phyloP scores from a whole-genome alignment of 176 grass and related monocot species.

The Hordeum marinum region DNA sequence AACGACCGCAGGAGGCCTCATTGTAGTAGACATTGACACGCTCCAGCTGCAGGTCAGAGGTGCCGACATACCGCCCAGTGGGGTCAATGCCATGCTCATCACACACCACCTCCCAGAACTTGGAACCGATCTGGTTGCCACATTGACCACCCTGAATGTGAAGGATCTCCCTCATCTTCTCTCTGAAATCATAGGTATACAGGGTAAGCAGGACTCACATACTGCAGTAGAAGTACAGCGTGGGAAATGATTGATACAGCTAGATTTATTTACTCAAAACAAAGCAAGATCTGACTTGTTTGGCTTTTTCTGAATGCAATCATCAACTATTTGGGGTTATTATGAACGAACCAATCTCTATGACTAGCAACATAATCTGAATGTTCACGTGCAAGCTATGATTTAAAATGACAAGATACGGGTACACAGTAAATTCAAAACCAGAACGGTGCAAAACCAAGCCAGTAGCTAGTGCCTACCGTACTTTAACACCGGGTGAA shows the following conservation, averaged over 20 bases:
- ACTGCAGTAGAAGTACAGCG: not conserved
- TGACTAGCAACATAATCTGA: too few species aligned
- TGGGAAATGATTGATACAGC: not conserved
- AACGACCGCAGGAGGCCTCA: constrained; percentile 62
- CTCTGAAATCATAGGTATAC: not conserved
- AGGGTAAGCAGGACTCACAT: not conserved
- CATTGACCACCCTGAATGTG: constrained; percentile 78
- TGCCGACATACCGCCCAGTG: constrained; percentile 38
- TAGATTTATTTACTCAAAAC: not conserved
- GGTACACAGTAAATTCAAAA: not conserved
- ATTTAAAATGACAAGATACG: not conserved
- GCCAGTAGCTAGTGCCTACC: not conserved
- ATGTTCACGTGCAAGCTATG: not conserved
- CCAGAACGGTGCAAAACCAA: not conserved
- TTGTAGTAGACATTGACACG: constrained; percentile 84
- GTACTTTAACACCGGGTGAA: not conserved
- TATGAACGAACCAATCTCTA: not conserved
- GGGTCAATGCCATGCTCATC: constrained; percentile 74
- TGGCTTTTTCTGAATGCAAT: not conserved
- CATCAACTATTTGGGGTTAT: not conserved
- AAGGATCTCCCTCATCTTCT: constrained; percentile 76
- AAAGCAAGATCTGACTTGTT: not conserved
- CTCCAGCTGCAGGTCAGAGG: constrained; percentile 67
- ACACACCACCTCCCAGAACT: constrained; percentile 81
- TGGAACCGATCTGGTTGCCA: constrained; percentile 74